These are phyloP conservation scores for Globisporangium orthogonon DNA, from an alignment of 352 stramenopile genomes.

Conservation along the genomic window DNA sequence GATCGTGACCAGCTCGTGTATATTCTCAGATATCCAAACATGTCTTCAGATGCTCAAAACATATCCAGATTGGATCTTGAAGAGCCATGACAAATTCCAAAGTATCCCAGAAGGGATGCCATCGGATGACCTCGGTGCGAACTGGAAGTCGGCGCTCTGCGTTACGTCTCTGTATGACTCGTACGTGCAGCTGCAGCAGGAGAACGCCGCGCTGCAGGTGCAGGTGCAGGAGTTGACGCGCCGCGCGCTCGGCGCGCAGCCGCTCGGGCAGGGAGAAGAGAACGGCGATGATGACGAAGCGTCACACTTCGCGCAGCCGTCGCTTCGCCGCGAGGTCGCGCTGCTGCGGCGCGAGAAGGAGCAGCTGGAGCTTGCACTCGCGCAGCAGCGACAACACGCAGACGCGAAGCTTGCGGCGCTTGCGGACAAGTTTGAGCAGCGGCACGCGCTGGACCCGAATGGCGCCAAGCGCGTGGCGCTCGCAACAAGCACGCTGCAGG, in stretches of 20 bases:
- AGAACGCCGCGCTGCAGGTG: conserved; percentile 35
- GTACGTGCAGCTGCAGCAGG: conserved; percentile 53
- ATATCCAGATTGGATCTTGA: too few species aligned
- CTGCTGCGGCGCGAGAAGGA: conserved; percentile 47
- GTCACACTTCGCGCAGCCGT: conserved; percentile 6
- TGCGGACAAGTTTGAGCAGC: conserved; percentile 43
- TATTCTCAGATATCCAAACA: too few species aligned
- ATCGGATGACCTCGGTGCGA: conserved; percentile 18
- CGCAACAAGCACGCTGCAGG: conserved; percentile 41
- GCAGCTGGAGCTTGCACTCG: conserved; percentile 28
- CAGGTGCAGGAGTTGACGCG: conserved; percentile 19
- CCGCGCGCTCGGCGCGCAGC: conserved; percentile 18
- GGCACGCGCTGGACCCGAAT: conserved; percentile 47
- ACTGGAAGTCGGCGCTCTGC: conserved; percentile 71
- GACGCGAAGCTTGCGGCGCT: conserved; percentile 28
- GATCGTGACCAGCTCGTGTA: too few species aligned
- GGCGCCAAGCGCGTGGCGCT: conserved; percentile 41
- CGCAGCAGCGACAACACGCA: conserved; percentile 28
- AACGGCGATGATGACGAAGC: conserved; percentile 13
- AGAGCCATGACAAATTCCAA: too few species aligned
- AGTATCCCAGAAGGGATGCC: not conserved
- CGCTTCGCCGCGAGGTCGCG: conserved; percentile 32
- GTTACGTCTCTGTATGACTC: conserved; percentile 75
- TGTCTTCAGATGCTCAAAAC: too few species aligned
- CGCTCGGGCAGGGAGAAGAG: conserved; percentile 15